These are phyloP conservation scores for Eremochloa ophiuroides DNA, from an alignment of 176 grass and related monocot species.

Conservation along the genomic window DNA sequence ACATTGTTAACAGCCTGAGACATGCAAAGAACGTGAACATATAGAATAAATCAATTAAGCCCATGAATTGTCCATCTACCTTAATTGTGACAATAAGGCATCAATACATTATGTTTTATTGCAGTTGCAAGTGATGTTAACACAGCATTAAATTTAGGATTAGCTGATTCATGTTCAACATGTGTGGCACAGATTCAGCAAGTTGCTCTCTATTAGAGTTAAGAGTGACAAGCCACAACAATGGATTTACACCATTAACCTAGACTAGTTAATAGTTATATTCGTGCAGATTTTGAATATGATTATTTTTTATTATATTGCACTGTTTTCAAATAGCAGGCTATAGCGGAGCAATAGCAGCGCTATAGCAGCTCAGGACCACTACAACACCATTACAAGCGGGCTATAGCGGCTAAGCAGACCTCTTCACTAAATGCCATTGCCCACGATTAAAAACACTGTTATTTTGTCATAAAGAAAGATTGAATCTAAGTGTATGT, in stretches of 20 bases:
- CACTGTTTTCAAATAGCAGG: too few species aligned
- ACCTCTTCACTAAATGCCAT: too few species aligned
- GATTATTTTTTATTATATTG: neutral
- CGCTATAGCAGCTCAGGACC: too few species aligned
- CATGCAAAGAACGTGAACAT: neutral
- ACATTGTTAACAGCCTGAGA: slow-evolving; percentile 79
- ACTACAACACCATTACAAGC: too few species aligned
- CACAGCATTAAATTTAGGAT: neutral
- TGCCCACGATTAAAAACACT: too few species aligned
- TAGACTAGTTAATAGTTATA: neutral
- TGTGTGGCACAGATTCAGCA: neutral
- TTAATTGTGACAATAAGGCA: neutral
- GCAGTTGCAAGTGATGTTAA: neutral
- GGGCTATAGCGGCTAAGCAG: too few species aligned
- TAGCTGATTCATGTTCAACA: neutral
- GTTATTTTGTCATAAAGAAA: neutral
- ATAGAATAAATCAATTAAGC: neutral
- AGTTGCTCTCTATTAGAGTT: neutral
- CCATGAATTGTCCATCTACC: neutral
- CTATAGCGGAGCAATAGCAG: too few species aligned
- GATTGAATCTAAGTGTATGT: neutral
- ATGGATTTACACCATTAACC: neutral
- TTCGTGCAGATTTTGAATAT: neutral
- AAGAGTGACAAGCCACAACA: neutral
- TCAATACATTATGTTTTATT: neutral